phyloP scores from a whole-genome alignment of 306 rosid species.

The Sicyos baderoa region DNA sequence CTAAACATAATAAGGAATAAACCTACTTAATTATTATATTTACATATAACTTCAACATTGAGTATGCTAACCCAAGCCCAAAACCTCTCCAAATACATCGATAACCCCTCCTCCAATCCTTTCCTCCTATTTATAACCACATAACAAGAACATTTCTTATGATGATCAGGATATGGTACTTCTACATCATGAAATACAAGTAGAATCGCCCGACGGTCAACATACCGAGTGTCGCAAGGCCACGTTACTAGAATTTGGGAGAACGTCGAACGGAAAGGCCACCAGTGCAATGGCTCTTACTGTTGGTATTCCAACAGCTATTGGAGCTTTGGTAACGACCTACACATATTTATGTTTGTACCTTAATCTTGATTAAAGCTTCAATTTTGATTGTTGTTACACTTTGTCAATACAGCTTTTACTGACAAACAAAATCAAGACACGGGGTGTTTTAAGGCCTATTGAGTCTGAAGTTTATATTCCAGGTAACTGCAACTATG shows the following conservation, averaged over 20 bases:
- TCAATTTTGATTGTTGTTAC: conserved; percentile 1
- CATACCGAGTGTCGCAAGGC: conserved; percentile 56
- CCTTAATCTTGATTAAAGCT: conserved; percentile 19
- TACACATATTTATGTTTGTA: conserved; percentile 15
- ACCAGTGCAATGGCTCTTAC: conserved; percentile 88
- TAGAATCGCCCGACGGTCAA: conserved; percentile 55
- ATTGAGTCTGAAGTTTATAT: conserved; percentile 63
- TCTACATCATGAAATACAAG: conserved; percentile 80
- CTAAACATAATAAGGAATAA: no score
- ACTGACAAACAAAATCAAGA: conserved; percentile 66
- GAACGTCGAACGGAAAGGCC: conserved; percentile 42
- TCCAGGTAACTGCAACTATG: conserved; percentile 42
- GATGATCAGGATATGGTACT: conserved; percentile 89
- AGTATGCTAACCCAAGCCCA: no score
- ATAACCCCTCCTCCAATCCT: no score
- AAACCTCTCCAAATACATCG: no score
- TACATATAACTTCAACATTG: no score
- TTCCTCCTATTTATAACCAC: no score
- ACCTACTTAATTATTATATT: no score
- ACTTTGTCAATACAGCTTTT: conserved; percentile 54
- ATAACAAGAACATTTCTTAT: conserved; percentile 13
- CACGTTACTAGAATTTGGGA: conserved; percentile 83
- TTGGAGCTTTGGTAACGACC: conserved; percentile 72
- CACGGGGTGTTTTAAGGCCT: conserved; percentile 90
- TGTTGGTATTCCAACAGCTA: conserved; percentile 80